phyloP scores from a whole-genome alignment of 768 basidiomycete genomes.

The Mrakia hoshinonis region DNA sequence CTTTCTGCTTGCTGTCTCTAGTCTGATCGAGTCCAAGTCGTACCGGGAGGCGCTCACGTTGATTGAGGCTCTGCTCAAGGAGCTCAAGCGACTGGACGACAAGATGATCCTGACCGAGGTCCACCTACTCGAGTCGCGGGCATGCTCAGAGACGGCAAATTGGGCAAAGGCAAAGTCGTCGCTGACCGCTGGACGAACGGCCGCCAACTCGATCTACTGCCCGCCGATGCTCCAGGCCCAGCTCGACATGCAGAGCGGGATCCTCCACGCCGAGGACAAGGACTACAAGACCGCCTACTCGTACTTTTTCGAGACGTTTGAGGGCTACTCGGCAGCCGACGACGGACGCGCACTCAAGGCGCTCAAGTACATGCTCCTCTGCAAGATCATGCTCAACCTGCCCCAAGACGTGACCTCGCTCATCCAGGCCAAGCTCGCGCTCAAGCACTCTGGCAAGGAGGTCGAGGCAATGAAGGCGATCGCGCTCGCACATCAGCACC shows the following conservation, averaged over 20 bases:
- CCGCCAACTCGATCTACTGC: conserved; percentile 93
- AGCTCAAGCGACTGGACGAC: conserved; percentile 87
- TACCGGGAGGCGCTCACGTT: conserved; percentile 69
- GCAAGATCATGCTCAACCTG: conserved; percentile 97
- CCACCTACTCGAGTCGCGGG: conserved; percentile 82
- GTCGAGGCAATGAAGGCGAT: conserved; percentile 94
- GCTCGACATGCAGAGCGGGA: conserved; percentile 62
- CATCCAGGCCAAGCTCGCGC: conserved; percentile 73
- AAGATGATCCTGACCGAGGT: conserved; percentile 97
- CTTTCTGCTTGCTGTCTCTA: neutral
- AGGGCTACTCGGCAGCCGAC: conserved; percentile 70
- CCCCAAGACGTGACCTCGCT: conserved; percentile 88
- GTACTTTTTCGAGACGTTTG: conserved; percentile 96
- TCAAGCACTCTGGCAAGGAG: conserved; percentile 80
- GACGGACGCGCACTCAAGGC: conserved; percentile 69
- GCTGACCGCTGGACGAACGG: conserved; percentile 80
- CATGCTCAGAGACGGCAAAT: conserved; percentile 82
- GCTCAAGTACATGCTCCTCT: conserved; percentile 94
- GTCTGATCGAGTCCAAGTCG: conserved; percentile 55
- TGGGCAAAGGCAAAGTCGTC: conserved; percentile 87
- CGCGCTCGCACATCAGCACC: conserved; percentile 83
- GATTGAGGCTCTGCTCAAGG: conserved; percentile 79
- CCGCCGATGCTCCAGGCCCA: conserved; percentile 57
- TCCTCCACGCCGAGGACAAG: conserved; percentile 92
- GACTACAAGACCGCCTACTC: conserved; percentile 96